Evolutionary conservation across 768 basidiomycete species (phyloP), one percentile per base, ranked within the genome.

Genomic region (Piloderma croceum): DNA sequence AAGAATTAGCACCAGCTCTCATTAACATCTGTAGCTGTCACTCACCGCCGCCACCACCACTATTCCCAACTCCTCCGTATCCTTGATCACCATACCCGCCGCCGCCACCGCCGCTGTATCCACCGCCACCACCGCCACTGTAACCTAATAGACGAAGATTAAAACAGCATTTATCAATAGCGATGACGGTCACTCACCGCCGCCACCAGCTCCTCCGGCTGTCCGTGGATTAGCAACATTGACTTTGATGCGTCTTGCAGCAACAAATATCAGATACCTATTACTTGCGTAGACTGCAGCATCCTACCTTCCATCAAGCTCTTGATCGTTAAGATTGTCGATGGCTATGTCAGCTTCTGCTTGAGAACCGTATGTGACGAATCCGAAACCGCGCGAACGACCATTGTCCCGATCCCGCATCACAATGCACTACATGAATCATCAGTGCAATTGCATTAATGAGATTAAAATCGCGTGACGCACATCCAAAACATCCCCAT

Each of bases 341-440:
- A 77, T 74, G 25, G 75, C 73, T 42, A 59, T 56, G 2, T 75
- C 43, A 41, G 75, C 75, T 50, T 74, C 63, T 0, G 34, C 31
- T 3, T 22, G 3, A 42, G 35, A 33, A 34, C n/a, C 15, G 31
- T 57, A 68, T 31, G 67, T 72, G 47, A 76, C 75, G 49, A 77
- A 77, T 42, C 74, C 75, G 59, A 77, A 77, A 46, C 75, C 75
- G 50, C 76, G 67, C 41, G 73, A 74, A 46, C 76, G 71, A 42
- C 73, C 72, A 36, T 76, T 77, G 48, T 77, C 76, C 43, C 74
- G 70, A 59, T 77, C 76, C 55, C 63, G 59, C 61, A 64, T 63
- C 41, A 62, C 61, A 42, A 62, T 58, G 45, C 38, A n/a, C n/a
- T n/a, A n/a, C n/a, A n/a, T n/a, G n/a, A n/a, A n/a, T n/a, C n/a